Evolutionary conservation across 2,329 filamentous ascomycete genomes (phyloP), one percentile per base, ranked within the genome.

Genomic region (Uncinocarpus reesii): DNA sequence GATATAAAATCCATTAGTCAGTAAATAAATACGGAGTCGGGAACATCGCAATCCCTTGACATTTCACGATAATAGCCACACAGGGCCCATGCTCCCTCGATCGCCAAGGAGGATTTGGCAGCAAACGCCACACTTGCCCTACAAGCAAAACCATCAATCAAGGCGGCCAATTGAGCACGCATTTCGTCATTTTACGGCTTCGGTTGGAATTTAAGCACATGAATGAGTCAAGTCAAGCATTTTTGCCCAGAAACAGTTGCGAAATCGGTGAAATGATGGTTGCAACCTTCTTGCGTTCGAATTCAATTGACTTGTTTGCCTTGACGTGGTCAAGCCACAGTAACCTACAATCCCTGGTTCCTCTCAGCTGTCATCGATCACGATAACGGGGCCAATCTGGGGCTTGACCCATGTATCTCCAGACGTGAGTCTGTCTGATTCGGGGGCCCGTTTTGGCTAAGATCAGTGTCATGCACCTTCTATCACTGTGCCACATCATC

Each of bases 121-220:
- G 46, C 46, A 48, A 48, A 35, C 46, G 46, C 46, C 46, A 48
- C 46, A 43, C 31, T 36, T 36, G 38, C 40, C 45, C 45, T 47
- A 41, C 24, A 16, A 3, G 26, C 23, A 47, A 10, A 40, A n/a
- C n/a, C n/a, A n/a, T n/a, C n/a, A n/a, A n/a, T n/a, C n/a, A n/a
- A n/a, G 8, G 6, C 36, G 18, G 10, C 45, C 45, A 47, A 47
- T 47, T 11, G 29, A 40, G 18, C n/a, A 24, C 10, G 2, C 7
- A 37, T 38, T 38, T 21, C 34, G 34, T 46, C 34, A 46, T 46
- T 31, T 21, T 32, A 21, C 11, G 23, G 13, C 18, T 13, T 24
- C 11, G n/a, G 11, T 34, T n/a, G 3, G 15, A 35, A 34, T 28
- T 2, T 34, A 35, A 41, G 36, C 36, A 40, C 24, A 34, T 26